These are phyloP conservation scores for Sisymbrium irio DNA, from an alignment of 345 rosid species.

Conservation along the genomic window DNA sequence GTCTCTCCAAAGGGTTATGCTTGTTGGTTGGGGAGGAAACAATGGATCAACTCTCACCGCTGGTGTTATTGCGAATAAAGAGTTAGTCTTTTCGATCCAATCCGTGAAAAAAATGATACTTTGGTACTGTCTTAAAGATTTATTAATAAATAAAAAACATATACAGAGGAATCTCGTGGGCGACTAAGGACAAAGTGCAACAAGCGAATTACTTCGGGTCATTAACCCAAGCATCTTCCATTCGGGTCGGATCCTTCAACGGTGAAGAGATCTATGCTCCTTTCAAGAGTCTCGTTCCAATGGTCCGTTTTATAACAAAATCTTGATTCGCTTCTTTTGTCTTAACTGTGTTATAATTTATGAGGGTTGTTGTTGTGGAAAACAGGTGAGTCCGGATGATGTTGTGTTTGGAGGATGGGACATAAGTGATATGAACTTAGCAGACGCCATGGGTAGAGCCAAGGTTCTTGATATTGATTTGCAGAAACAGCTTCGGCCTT, in stretches of 20 bases:
- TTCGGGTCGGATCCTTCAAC: slow-evolving; percentile 88
- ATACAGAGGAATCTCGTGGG: slow-evolving; percentile 97
- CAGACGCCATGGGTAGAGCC: slow-evolving; percentile 97
- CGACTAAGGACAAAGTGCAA: slow-evolving; percentile 95
- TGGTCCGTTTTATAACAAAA: slow-evolving; percentile 46
- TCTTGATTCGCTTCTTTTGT: background rate
- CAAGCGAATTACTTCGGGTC: slow-evolving; percentile 98
- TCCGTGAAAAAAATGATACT: background rate
- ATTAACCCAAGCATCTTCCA: slow-evolving; percentile 85
- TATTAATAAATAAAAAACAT: too few species aligned
- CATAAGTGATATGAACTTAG: slow-evolving; percentile 93
- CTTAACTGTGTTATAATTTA: background rate
- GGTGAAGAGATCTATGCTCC: slow-evolving; percentile 99
- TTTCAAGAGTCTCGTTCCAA: slow-evolving; percentile 95
- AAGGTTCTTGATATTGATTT: slow-evolving; percentile 85
- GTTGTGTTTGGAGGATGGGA: slow-evolving; percentile 99
- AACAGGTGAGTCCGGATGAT: slow-evolving; percentile 76
- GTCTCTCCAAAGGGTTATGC: slow-evolving; percentile 64
- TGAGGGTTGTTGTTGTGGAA: background rate
- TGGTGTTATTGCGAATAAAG: slow-evolving; percentile 83
- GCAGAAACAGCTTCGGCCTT: slow-evolving; percentile 92
- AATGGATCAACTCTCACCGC: slow-evolving; percentile 91
- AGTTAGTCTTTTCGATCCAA: slow-evolving; percentile 48
- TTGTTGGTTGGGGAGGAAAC: slow-evolving; percentile 99
- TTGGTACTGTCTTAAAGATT: slow-evolving; percentile 65